phyloP scores from a whole-genome alignment of 768 basidiomycete species.

The Thelephora ganbajun region DNA sequence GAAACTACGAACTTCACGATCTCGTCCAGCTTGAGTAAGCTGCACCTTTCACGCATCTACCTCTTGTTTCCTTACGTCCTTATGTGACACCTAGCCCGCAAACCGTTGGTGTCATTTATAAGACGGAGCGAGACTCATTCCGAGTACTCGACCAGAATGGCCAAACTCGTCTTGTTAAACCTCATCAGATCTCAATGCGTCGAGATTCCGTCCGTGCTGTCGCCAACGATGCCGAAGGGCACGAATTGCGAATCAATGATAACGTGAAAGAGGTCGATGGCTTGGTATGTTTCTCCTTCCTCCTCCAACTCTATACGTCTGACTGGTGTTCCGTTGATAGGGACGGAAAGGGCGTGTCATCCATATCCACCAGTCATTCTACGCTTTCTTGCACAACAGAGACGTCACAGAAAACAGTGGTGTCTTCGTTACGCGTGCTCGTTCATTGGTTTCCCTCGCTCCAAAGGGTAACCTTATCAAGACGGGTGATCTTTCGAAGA shows the following conservation, averaged over 20 bases:
- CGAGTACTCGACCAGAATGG: constrained; percentile 93
- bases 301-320: not conserved
- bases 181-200: constrained; percentile 90
- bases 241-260: constrained; percentile 78
- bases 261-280: constrained; percentile 87
- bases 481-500: constrained; percentile 66
- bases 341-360: constrained; percentile 79
- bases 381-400: constrained; percentile 88
- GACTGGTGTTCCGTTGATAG: constrained; percentile 23
- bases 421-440: constrained; percentile 83
- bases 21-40: constrained; percentile 92
- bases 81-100: constrained; percentile 42
- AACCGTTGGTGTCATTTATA: constrained; percentile 94
- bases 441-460: constrained; percentile 69
- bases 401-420: constrained; percentile 86
- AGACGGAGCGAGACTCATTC: constrained; percentile 92
- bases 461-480: constrained; percentile 70
- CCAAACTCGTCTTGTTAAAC: constrained; percentile 76
- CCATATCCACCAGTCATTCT: constrained; percentile 89
- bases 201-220: constrained; percentile 70
- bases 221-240: constrained; percentile 80
- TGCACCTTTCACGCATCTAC: not conserved
- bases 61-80: constrained; percentile 4
- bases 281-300: constrained; percentile 41
- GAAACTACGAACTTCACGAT: constrained; percentile 92